A percentile compares a stretch with the other conserved stretches of the same genome.
Conservation (phyloP, 352 stramenopile genomes). For the Pythium grandisporangium region DNA sequence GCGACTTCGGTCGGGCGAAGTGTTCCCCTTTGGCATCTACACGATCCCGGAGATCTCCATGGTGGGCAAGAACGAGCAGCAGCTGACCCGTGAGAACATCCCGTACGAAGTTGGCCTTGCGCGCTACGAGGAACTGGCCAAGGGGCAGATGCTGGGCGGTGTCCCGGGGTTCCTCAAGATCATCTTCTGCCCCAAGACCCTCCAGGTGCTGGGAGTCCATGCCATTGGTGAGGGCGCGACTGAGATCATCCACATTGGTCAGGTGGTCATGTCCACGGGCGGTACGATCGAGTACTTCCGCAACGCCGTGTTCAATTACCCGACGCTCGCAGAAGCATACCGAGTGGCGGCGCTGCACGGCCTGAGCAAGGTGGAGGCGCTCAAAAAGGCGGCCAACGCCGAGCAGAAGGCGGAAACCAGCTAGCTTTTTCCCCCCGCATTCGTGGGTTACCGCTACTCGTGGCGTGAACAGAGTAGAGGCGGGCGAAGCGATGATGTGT, state of each 20-base stretch:
- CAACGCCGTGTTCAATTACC: slow-evolving; percentile 90
- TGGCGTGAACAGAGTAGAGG: no score
- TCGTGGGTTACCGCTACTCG: no score
- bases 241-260: slow-evolving; percentile 88
- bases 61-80: slow-evolving; percentile 86
- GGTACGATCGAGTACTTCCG: slow-evolving; percentile 86
- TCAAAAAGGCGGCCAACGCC: slow-evolving; percentile 16
- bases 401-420: slow-evolving; percentile 3
- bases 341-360: slow-evolving; percentile 73
- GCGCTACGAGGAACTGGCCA: slow-evolving; percentile 78
- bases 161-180: slow-evolving; percentile 79
- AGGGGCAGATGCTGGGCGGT: slow-evolving; percentile 78
- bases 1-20: slow-evolving; percentile 79
- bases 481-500: no score
- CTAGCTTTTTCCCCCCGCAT: no score
- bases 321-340: slow-evolving; percentile 84
- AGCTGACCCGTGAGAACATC: slow-evolving; percentile 65
- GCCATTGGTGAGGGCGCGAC: slow-evolving; percentile 79
- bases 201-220: slow-evolving; percentile 73
- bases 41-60: slow-evolving; percentile 86
- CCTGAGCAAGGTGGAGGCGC: slow-evolving; percentile 55
- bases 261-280: slow-evolving; percentile 80
- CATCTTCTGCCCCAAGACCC: slow-evolving; percentile 71
- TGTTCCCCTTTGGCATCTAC: slow-evolving; percentile 85
- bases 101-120: slow-evolving; percentile 74